These are phyloP conservation scores for Coemansia guatemalensis DNA, from an alignment of 192 early-diverging fungal species.

Conservation along the genomic window DNA sequence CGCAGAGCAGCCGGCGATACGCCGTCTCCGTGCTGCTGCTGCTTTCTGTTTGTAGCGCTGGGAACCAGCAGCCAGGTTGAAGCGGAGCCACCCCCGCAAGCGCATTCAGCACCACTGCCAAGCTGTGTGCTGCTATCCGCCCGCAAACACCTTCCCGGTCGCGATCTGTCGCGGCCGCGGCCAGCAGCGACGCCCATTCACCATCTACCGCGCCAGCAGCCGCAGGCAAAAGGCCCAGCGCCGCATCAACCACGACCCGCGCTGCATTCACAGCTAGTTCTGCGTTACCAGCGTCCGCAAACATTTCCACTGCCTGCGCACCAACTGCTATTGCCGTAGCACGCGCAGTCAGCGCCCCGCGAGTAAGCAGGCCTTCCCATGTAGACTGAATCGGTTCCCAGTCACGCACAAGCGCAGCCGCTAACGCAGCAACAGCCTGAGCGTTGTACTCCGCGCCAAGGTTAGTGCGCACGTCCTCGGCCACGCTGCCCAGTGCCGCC, in stretches of 20 bases:
- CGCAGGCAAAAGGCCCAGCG: conserved; percentile 5
- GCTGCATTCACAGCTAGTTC: conserved; percentile 11
- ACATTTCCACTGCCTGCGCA: conserved; percentile 21
- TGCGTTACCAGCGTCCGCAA: conserved; percentile 8
- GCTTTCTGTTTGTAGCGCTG: not conserved
- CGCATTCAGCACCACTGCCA: conserved; percentile 17
- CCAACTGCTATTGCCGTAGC: conserved; percentile 29
- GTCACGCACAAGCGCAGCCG: conserved; percentile 15
- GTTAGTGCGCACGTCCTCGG: not conserved
- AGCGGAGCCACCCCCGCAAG: conserved; percentile 11
- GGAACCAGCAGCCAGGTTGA: conserved; percentile 29
- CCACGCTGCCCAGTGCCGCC: conserved; percentile 9
- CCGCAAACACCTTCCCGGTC: not conserved
- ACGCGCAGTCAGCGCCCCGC: conserved; percentile 1
- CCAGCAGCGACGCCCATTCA: conserved; percentile 27
- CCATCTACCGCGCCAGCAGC: conserved; percentile 7
- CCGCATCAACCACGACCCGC: conserved; percentile 13
- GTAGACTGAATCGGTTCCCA: not conserved
- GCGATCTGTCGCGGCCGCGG: not conserved
- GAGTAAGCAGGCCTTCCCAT: conserved; percentile 28
- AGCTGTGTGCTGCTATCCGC: conserved; percentile 14
- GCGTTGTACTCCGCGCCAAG: conserved; percentile 11
- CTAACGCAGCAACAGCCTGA: conserved; percentile 10
- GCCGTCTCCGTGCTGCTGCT: not conserved
- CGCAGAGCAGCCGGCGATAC: conserved; percentile 24